Evolutionary conservation across 2,329 filamentous ascomycete species (phyloP).

Genomic region (Claviceps quebecensis): DNA sequence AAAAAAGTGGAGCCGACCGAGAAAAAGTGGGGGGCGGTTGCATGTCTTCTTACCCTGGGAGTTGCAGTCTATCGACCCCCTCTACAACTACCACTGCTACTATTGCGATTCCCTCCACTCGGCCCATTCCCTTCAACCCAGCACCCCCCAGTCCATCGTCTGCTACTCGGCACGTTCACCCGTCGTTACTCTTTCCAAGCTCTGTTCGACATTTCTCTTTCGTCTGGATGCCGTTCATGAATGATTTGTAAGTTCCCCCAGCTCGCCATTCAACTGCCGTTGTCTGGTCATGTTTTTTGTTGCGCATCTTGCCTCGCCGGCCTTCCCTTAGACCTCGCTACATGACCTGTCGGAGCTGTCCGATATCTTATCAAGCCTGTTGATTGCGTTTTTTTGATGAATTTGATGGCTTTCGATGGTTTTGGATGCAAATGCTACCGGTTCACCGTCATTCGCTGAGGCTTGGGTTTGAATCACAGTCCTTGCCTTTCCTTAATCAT

Average conservation of each 20-base stretch:
- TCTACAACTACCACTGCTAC: constrained; percentile 5
- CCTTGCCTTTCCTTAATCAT: constrained; percentile 30
- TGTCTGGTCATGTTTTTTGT: constrained; percentile 12
- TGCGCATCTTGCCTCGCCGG: constrained; percentile 22
- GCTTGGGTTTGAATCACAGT: constrained; percentile 27
- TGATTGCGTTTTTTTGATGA: constrained; percentile 20
- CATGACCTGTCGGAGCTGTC: constrained; percentile 22
- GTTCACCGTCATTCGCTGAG: constrained; percentile 9
- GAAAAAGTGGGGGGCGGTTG: too few species aligned
- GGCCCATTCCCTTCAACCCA: constrained; percentile 20
- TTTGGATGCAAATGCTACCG: constrained; percentile 15
- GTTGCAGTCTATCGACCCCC: too few species aligned
- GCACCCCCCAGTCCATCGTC: constrained; percentile 14
- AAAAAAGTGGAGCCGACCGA: too few species aligned
- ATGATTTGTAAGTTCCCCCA: constrained; percentile 36
- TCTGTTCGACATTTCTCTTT: constrained; percentile 14
- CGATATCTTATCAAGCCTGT: constrained; percentile 12
- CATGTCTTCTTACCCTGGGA: too few species aligned
- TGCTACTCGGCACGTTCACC: constrained; percentile 4
- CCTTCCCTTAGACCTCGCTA: constrained; percentile 16
- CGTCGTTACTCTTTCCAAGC: background rate
- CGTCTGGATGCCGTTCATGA: constrained; percentile 28
- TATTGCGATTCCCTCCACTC: constrained; percentile 12
- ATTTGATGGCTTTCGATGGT: constrained; percentile 20
- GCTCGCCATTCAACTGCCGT: constrained; percentile 6